Evolutionary conservation across 2,329 filamentous ascomycete species (phyloP).

Genomic region (Hypoxylon sp.): DNA sequence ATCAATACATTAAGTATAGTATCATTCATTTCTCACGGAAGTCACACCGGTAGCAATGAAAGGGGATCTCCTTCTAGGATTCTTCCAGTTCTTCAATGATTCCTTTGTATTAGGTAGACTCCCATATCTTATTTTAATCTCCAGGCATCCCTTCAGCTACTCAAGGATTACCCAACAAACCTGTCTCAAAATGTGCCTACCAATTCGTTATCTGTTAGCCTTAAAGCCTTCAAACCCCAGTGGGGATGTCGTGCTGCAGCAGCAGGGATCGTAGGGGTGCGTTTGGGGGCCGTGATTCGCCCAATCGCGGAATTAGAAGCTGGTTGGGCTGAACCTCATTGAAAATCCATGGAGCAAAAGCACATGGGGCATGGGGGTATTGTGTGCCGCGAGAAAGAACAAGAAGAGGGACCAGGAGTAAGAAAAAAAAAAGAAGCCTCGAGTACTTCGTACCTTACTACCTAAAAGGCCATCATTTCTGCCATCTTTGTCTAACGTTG

Average conservation of each 20-base stretch:
- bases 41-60: background rate
- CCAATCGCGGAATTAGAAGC: slow-evolving; percentile 45
- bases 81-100: slow-evolving; percentile 4
- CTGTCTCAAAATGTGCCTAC: slow-evolving; percentile 21
- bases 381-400: slow-evolving; percentile 12
- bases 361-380: slow-evolving; percentile 14
- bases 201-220: slow-evolving; percentile 37
- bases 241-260: slow-evolving; percentile 45
- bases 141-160: slow-evolving; percentile 28
- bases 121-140: slow-evolving; percentile 15
- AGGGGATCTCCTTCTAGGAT: background rate
- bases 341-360: slow-evolving; percentile 21
- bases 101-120: slow-evolving; percentile 11
- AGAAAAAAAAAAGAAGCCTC: slow-evolving; percentile 15
- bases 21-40: slow-evolving; percentile 3
- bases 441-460: slow-evolving; percentile 35
- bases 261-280: slow-evolving; percentile 44
- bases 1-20: background rate
- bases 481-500: slow-evolving; percentile 23
- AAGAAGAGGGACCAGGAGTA: slow-evolving; percentile 14
- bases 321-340: slow-evolving; percentile 50
- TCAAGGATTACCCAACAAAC: slow-evolving; percentile 21
- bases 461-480: slow-evolving; percentile 27
- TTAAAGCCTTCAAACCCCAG: slow-evolving; percentile 30
- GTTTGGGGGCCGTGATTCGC: slow-evolving; percentile 49